Base-by-base conservation (phyloP, 1,284 basidiomycete species). In the Dichomitus squalens region DNA sequence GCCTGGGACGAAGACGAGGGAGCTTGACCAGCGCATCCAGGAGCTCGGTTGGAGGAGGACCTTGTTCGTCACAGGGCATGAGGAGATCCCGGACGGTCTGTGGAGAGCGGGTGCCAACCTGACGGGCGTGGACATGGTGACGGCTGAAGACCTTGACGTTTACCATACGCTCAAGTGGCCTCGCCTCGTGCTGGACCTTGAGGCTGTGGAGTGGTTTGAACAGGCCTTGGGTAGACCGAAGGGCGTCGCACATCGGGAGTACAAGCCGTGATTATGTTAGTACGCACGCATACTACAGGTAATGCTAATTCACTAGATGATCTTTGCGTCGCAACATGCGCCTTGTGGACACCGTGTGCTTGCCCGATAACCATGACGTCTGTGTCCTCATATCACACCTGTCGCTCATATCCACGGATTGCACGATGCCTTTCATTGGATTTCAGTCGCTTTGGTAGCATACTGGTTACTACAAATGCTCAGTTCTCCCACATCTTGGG, bases 111-210 rank as follows among this genome's bases (percentile, higher is more conserved):
- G 85, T 58, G 72, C 76, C 50, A 92, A 91, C 68, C 76, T 95
- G 35, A 79, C 81, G 33, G 80, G 81, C 39, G 78, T 92, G 25
- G 82, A 87, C 53, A 74, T 88, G 43, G 78, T 79, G 50, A 81
- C 81, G 1, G 85, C 83, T 14, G 77, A 87, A 50, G 84, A 93
- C 54, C 76, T 93, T 49, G 83, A 82, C 46, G 86, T 94, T 4
- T 94, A 92, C 71, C 87, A 93, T 68, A 70, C 91, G 35, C 74
- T 95, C 67, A 88, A 85, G 70, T 93, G 90, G 86, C 83, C 83
- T 52, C 79, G 86, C 53, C 70, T 92, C 20, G 77, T 92, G 47
- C 66, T 93, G 61, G 90, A 92, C 68, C 65, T 88, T 55, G 79
- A 84, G 59, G 91, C 90, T 2, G 84, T 90, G 8, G 81, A 88